A percentile compares a stretch with the other conserved stretches of the same genome.
These are phyloP conservation scores for Paraconiothyrium sp. DNA, from an alignment of 2,329 filamentous ascomycete species.

Conservation along the genomic window DNA sequence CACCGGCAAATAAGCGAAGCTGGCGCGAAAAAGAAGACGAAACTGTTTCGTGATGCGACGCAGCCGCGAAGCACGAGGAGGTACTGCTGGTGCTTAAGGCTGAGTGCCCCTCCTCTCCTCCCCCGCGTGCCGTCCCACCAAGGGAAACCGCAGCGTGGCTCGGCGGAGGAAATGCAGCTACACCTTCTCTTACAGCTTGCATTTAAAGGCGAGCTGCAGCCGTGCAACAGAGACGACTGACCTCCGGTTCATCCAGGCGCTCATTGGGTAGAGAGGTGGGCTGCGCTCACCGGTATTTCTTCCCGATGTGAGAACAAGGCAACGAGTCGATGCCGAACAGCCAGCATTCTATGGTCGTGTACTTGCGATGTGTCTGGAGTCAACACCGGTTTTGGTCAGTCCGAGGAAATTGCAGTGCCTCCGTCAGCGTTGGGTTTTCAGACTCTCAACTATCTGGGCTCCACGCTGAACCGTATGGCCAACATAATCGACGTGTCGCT, in stretches of 20 bases:
- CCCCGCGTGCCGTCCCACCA: conserved; percentile 3
- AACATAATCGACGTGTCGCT: neutral
- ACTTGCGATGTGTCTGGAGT: neutral
- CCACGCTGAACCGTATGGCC: neutral
- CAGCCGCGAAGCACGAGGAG: neutral
- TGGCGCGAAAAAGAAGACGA: neutral
- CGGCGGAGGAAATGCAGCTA: neutral
- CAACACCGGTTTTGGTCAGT: neutral
- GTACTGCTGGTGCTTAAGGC: neutral
- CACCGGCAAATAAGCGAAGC: conserved; percentile 10
- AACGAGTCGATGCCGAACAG: neutral
- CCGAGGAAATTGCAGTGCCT: neutral
- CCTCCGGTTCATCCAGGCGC: neutral
- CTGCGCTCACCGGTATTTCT: conserved; percentile 4
- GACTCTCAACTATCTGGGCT: neutral
- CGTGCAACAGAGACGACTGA: neutral
- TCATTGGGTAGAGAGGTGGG: neutral
- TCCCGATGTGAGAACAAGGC: neutral
- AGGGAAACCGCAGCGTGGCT: conserved; percentile 7
- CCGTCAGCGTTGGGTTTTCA: neutral
- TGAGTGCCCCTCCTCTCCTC: neutral
- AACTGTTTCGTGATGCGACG: neutral
- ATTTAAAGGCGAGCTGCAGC: neutral
- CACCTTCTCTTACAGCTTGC: neutral
- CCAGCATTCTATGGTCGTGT: neutral